Conservation (phyloP, 2,329 filamentous ascomycete genomes). For the Bipolaris cookei region DNA sequence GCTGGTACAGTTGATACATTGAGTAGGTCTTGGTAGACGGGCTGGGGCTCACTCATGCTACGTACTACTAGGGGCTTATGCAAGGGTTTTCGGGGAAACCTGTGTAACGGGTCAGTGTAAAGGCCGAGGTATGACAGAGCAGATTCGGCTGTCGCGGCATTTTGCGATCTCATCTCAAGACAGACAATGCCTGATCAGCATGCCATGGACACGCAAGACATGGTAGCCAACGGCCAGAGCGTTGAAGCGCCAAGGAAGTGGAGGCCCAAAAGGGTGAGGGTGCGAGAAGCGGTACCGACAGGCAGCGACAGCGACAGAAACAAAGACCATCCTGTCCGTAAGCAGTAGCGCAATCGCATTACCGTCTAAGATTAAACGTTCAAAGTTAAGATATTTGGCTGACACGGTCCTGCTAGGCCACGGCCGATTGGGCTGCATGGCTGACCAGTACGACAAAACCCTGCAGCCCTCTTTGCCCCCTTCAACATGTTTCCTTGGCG, state of each 20-base stretch:
- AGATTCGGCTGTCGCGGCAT: conserved; percentile 15
- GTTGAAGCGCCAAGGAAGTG: background rate
- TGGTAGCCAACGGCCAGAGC: background rate
- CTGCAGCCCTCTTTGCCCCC: conserved; percentile 11
- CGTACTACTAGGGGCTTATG: background rate
- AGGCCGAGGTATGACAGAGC: conserved; percentile 6
- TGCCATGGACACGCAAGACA: background rate
- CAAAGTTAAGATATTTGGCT: conserved; percentile 4
- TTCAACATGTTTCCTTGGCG: conserved; percentile 15
- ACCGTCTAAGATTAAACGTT: conserved; percentile 13
- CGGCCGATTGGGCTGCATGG: conserved; percentile 9
- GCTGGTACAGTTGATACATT: background rate
- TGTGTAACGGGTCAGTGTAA: conserved; percentile 1
- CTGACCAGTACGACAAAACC: conserved; percentile 10
- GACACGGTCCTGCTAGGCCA: conserved; percentile 5
- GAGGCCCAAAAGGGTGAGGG: too few species aligned
- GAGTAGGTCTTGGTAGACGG: background rate
- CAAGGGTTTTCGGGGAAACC: conserved; percentile 2
- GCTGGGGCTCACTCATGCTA: background rate
- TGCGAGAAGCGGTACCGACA: too few species aligned
- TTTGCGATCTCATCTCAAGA: conserved; percentile 3
- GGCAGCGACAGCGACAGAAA: too few species aligned
- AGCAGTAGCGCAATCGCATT: conserved; percentile 15
- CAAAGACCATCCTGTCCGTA: background rate
- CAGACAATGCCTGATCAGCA: conserved; percentile 4